Conservation (phyloP, 2,329 filamentous ascomycete species). For the Aspergillus unguis region DNA sequence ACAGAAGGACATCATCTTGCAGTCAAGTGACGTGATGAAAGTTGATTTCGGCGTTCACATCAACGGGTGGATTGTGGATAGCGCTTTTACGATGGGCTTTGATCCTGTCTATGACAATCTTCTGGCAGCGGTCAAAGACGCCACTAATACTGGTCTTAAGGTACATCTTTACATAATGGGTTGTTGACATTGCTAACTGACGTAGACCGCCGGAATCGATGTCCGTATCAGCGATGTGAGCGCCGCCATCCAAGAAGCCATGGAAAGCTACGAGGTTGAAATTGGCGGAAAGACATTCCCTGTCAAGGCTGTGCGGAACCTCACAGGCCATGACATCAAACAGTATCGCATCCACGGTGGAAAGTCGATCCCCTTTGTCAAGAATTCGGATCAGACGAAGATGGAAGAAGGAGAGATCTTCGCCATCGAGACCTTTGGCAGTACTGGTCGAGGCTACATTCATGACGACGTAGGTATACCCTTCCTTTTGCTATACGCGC, state of each 20-base stretch:
- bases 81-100: constrained; percentile 74
- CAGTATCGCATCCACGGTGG: constrained; percentile 56
- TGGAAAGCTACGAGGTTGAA: constrained; percentile 61
- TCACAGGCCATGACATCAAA: constrained; percentile 56
- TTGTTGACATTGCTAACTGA: constrained; percentile 7
- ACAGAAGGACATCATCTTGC: constrained; percentile 66
- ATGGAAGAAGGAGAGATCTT: constrained; percentile 61
- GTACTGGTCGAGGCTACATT: constrained; percentile 50
- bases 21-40: constrained; percentile 74
- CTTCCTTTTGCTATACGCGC: not conserved
- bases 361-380: constrained; percentile 56
- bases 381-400: constrained; percentile 47
- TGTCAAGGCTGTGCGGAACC: constrained; percentile 54
- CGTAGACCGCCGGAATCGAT: constrained; percentile 53
- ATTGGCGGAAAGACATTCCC: constrained; percentile 53
- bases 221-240: constrained; percentile 55
- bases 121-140: constrained; percentile 59
- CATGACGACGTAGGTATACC: constrained; percentile 44
- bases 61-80: constrained; percentile 76
- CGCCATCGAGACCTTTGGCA: constrained; percentile 59
- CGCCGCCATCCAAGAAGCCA: constrained; percentile 58
- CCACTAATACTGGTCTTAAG: constrained; percentile 50
- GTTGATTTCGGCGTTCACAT: constrained; percentile 80
- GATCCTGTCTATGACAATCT: constrained; percentile 72
- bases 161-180: constrained; percentile 22